Percentiles rank a stretch among this genome's conserved stretches.
phyloP scores from a whole-genome alignment of 2,329 filamentous ascomycete species.

The Cytospora mali region DNA sequence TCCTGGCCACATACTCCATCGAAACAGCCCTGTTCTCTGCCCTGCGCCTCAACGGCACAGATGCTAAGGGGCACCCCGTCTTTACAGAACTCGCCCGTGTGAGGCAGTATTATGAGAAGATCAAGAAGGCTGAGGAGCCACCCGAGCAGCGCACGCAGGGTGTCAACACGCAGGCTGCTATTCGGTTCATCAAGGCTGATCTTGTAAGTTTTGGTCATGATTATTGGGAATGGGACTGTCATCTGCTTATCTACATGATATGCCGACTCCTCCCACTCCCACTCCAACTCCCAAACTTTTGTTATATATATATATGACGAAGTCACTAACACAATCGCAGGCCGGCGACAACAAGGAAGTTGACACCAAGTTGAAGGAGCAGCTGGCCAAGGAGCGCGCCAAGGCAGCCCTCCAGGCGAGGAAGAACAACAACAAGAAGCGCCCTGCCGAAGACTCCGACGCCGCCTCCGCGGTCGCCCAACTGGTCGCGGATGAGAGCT shows the following conservation, averaged over 20 bases:
- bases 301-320: not conserved
- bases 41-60: conserved; percentile 74
- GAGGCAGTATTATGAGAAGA: conserved; percentile 90
- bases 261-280: too few relatives aligned
- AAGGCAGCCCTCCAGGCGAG: conserved; percentile 47
- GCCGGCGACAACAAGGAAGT: conserved; percentile 54
- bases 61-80: conserved; percentile 83
- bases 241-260: not conserved
- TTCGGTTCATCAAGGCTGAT: conserved; percentile 79
- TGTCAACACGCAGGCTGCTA: conserved; percentile 76
- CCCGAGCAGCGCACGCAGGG: conserved; percentile 55
- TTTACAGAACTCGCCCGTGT: conserved; percentile 85
- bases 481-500: conserved; percentile 27
- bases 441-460: conserved; percentile 35
- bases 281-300: too few relatives aligned
- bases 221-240: not conserved
- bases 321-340: conserved; percentile 31
- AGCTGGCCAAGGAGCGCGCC: conserved; percentile 59
- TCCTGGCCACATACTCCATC: conserved; percentile 84
- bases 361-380: conserved; percentile 55
- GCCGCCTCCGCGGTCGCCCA: conserved; percentile 6
- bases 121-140: conserved; percentile 73
- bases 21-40: conserved; percentile 88
- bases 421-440: conserved; percentile 38
- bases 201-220: conserved; percentile 55